Conservation (phyloP, 2,329 filamentous ascomycete species). For the Cylindrodendrum hubeiense region DNA sequence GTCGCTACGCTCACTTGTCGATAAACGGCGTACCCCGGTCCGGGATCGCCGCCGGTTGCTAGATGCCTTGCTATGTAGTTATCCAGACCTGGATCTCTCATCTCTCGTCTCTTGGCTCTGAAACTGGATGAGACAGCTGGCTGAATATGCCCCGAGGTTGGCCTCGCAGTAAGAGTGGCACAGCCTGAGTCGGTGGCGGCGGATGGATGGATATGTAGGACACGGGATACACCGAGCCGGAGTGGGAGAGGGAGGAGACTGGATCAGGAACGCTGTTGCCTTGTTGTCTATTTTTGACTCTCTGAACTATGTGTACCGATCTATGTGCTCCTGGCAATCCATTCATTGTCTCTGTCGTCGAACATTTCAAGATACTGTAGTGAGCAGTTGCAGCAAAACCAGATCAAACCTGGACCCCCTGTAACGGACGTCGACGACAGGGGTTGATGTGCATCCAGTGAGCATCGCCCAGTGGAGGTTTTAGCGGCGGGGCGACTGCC, state of each 20-base stretch:
- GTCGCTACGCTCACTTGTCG: slow-evolving; percentile 3
- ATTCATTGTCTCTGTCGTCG: too few relatives aligned
- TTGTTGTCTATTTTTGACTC: background rate
- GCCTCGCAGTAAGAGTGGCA: background rate
- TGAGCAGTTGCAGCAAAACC: background rate
- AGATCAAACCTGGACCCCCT: background rate
- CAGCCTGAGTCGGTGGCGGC: background rate
- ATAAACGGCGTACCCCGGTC: background rate
- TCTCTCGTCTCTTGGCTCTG: background rate
- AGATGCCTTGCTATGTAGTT: background rate
- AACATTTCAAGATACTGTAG: too few relatives aligned
- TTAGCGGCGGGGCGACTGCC: background rate
- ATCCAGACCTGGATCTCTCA: background rate
- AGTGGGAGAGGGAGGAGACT: background rate
- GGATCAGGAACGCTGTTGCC: background rate
- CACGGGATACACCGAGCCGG: background rate
- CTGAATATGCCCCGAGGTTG: background rate
- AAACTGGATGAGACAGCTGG: background rate
- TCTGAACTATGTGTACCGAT: background rate
- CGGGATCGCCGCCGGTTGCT: slow-evolving; percentile 18
- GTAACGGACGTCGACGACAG: too few relatives aligned
- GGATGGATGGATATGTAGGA: background rate
- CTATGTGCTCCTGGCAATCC: too few relatives aligned
- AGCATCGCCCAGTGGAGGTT: too few relatives aligned
- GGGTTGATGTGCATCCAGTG: too few relatives aligned